Evolutionary conservation across 2,329 filamentous ascomycete species (phyloP), one percentile per base, ranked within the genome.

Genomic region (Arthrobotrys megalospora): DNA sequence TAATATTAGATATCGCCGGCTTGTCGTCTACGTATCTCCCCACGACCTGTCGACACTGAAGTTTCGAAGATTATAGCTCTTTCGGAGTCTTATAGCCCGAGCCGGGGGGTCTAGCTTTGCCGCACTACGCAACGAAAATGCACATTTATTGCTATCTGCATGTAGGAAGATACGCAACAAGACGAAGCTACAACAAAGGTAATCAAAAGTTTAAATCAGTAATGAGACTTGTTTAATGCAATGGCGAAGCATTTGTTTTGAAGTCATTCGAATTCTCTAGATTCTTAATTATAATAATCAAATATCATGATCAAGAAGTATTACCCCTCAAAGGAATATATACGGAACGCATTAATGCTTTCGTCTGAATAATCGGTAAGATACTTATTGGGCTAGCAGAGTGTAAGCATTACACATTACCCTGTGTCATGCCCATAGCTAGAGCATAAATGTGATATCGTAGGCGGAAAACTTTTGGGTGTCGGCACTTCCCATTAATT

Each of bases 401-500:
- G 19, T 11, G 36, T 43, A 28, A 43, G 55, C 55, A 60, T 60
- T 60, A 60, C 55, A 24, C n/a, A 43, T 60, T 60, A 43, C 6
- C 36, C 16, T 43, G 5, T 60, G 55, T 60, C 55, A 60, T 41
- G 1, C 43, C 36, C 34, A 36, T 60, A n/a, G n/a, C n/a, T n/a
- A n/a, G 11, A 32, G 16, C 45, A 48, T 14, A 48, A 21, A 52
- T 41, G 11, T 41, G 53, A 60, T 55, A 55, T 55, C 24, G 52
- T 36, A 14, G 34, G 32, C n/a, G 52, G 34, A 36, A 38, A 58
- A 38, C 32, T 58, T 38, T 38, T 58, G 52, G 50, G 32, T 38
- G 34, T 43, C 69, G 69, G 69, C 60, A 66, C 34, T 73, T 73
- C 11, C 60, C 60, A 55, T 62, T 7, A 60, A 60, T 41, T 10